Conservation (phyloP, 2,329 filamentous ascomycete species). For the Claviceps spartinae region DNA sequence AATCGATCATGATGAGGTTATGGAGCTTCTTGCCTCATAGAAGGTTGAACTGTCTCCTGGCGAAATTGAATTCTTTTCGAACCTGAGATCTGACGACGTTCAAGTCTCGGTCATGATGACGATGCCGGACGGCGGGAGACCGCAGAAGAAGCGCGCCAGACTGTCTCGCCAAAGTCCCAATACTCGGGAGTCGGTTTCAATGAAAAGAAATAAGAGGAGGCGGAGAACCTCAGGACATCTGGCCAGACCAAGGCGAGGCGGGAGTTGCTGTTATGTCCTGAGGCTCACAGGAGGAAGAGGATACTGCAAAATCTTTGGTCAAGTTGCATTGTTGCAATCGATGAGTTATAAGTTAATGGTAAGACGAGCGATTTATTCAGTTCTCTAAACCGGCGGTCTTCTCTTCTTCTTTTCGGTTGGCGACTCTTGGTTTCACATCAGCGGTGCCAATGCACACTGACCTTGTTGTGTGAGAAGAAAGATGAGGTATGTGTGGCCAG, state of each 20-base stretch:
- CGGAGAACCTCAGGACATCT: not conserved
- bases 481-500: constrained; percentile 8
- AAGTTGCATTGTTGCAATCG: too few relatives aligned
- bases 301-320: too few relatives aligned
- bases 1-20: constrained; percentile 11
- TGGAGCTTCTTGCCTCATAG: constrained; percentile 1
- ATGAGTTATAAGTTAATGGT: too few relatives aligned
- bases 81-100: constrained; percentile 3
- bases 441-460: too few relatives aligned
- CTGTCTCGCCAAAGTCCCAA: not conserved
- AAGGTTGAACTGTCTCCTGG: constrained; percentile 8
- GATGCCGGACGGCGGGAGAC: constrained; percentile 5
- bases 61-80: constrained; percentile 1
- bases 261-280: too few relatives aligned
- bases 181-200: constrained; percentile 1
- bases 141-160: not conserved
- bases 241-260: not conserved
- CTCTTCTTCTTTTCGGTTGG: too few relatives aligned
- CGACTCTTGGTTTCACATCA: too few relatives aligned
- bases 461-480: not conserved
- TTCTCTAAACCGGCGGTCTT: too few relatives aligned
- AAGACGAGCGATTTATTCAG: too few relatives aligned
- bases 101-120: constrained; percentile 2
- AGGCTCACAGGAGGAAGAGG: too few relatives aligned
- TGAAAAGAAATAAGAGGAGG: not conserved